phyloP scores from a whole-genome alignment of 345 rosid species.

The Schrenkiella parvula region DNA sequence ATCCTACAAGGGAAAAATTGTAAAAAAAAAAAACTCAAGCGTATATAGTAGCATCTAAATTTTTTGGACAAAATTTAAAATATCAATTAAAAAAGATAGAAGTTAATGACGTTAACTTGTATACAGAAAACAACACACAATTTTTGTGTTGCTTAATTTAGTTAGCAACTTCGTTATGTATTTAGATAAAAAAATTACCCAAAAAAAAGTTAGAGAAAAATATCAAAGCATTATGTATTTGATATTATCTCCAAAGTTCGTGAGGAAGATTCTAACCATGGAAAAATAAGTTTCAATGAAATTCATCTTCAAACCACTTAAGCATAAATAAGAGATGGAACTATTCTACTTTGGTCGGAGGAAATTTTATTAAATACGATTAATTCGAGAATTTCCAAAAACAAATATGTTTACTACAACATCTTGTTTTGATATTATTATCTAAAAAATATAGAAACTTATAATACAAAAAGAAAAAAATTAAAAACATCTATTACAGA shows the following conservation, averaged over 20 bases:
- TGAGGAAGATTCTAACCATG: neutral
- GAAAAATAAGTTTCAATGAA: neutral
- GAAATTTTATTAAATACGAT: neutral
- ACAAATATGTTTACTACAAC: neutral
- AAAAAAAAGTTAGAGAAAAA: neutral
- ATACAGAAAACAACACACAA: neutral
- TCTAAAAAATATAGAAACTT: neutral
- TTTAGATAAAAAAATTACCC: neutral
- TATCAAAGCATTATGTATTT: neutral
- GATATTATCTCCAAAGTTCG: neutral
- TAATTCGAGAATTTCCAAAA: neutral
- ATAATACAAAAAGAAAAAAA: neutral
- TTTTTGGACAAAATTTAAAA: neutral
- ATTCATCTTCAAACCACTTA: no score
- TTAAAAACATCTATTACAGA: neutral
- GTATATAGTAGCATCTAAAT: neutral
- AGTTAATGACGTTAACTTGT: neutral
- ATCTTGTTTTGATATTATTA: neutral
- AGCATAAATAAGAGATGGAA: no score
- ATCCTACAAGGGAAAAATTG: neutral
- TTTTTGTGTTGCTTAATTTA: neutral
- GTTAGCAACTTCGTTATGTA: neutral
- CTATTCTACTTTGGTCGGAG: neutral
- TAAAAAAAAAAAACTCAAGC: no score
- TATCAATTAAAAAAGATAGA: neutral